phyloP scores from a whole-genome alignment of 169 alveolate species.

The Cryptosporidium sp. region DNA sequence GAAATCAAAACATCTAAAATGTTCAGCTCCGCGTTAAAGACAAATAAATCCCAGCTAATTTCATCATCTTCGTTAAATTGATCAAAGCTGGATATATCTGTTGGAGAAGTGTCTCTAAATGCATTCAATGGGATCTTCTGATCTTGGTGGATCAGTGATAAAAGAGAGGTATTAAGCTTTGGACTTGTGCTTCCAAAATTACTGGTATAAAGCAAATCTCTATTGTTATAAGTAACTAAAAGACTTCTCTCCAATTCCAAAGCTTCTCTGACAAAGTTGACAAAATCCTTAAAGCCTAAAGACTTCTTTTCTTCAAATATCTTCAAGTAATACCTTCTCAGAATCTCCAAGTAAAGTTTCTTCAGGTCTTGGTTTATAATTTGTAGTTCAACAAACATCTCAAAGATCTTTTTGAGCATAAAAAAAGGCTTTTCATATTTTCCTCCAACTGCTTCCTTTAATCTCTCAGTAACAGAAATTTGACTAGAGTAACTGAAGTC shows the following conservation, averaged over 20 bases:
- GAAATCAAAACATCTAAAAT: conserved; percentile 37
- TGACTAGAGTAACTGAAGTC: not conserved
- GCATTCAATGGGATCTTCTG: not conserved
- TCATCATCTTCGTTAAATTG: not conserved
- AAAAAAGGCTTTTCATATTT: conserved; percentile 18
- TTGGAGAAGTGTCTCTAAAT: not conserved
- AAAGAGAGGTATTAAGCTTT: not conserved
- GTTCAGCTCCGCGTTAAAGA: conserved; percentile 4
- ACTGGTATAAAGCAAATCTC: not conserved
- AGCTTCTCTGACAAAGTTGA: conserved; percentile 25
- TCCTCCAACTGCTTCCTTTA: not conserved
- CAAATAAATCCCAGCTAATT: conserved; percentile 28
- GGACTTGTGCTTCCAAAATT: not conserved
- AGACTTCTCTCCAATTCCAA: conserved; percentile 28
- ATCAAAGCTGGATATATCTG: not conserved
- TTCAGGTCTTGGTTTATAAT: not conserved
- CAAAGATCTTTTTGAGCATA: conserved; percentile 31
- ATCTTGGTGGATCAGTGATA: conserved; percentile 9
- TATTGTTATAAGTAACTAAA: conserved; percentile 10
- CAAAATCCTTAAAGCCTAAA: conserved; percentile 21
- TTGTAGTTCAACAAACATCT: conserved; percentile 28
- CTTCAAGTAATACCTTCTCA: conserved; percentile 17
- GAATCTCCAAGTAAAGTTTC: not conserved
- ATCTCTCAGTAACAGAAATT: not conserved
- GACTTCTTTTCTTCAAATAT: not conserved